Conservation (phyloP, 257 asterid genomes). For the Plantago major region DNA sequence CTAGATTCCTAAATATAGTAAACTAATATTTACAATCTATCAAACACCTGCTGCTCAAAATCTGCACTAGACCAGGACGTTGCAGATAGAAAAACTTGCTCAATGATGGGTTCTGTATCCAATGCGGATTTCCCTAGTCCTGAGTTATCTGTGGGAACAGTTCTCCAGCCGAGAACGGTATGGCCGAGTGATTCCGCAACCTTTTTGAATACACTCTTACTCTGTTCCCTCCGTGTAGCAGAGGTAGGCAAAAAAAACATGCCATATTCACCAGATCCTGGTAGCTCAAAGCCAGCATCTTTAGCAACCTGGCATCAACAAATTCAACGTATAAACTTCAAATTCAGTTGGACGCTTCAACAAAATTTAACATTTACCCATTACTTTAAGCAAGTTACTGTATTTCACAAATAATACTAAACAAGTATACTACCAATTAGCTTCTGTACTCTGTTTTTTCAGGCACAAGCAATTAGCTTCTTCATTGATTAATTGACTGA, state of each 20-base stretch:
- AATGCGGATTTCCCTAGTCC: slow-evolving; percentile 92
- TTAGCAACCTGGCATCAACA: slow-evolving; percentile 48
- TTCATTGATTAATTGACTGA: no score
- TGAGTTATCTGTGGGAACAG: slow-evolving; percentile 88
- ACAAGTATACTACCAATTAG: no score
- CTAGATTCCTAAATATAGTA: no score
- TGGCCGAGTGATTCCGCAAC: slow-evolving; percentile 99
- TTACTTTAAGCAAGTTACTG: no score
- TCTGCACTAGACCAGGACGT: slow-evolving; percentile 75
- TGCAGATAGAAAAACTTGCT: slow-evolving; percentile 93
- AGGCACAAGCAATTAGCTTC: no score
- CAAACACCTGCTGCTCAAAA: slow-evolving; percentile 92
- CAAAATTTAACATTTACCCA: no score
- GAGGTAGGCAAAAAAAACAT: slow-evolving; percentile 98
- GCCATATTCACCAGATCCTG: slow-evolving; percentile 90
- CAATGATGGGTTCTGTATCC: slow-evolving; percentile 93
- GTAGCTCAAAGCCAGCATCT: slow-evolving; percentile 79
- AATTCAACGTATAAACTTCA: slow-evolving; percentile 8
- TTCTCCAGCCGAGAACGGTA: slow-evolving; percentile 93
- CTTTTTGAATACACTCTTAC: slow-evolving; percentile 86
- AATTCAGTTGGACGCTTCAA: no score
- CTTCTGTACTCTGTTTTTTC: no score
- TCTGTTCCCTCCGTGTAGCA: slow-evolving; percentile 79
- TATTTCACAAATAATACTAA: no score
- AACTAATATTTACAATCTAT: no score